Base-by-base conservation (phyloP, 208 protist genomes). In the Novymonas esmeraldas region DNA sequence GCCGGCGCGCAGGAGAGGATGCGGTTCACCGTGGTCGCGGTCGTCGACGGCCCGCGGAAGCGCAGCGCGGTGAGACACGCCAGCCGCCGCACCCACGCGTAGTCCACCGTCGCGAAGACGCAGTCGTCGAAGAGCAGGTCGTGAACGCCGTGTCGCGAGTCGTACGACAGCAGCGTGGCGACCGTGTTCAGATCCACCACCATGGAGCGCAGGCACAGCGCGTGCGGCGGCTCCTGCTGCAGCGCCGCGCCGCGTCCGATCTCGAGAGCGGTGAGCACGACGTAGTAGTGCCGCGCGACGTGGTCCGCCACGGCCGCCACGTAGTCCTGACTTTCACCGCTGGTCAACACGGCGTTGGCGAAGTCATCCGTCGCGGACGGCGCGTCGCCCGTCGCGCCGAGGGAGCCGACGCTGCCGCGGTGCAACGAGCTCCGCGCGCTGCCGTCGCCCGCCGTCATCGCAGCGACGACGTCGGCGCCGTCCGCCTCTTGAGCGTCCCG, bases 91-190 rank as follows among this genome's bases (percentile, higher is more conserved):
- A 80, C 45, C 75, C 75, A 80, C 16, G 61, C 48, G 22, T 66
- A 66, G 36, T 71, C 68, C 28, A 66, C 55, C 38, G 45, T 56
- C 14, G 57, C 26, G 60, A 80, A 80, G 46, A 52, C 61, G 64
- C 75, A 80, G 51, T 80, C 64, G 39, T 80, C 75, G 49, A 80
- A 80, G 18, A 80, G 51, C 16, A 80, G 50, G 46, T 80, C 75
- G 0, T 45, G n/a, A 10, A 80, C 42, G 2, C 34, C 54, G 38
- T 61, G 50, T 20, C 54, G 56, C 38, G 49, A 61, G 64, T 73
- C 57, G 67, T 80, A 80, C 39, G 42, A 48, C 28, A 73, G 62
- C 9, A 80, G 58, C 18, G 64, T 59, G 20, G 64, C 68, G 18
- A 70, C 67, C 6, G 70, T 72, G 45, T 49, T 60, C 48, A 66